Evolutionary conservation across 805 yeast species (phyloP), one percentile per base, ranked within the genome.

Genomic region (Zygoascus biomembranicola): DNA sequence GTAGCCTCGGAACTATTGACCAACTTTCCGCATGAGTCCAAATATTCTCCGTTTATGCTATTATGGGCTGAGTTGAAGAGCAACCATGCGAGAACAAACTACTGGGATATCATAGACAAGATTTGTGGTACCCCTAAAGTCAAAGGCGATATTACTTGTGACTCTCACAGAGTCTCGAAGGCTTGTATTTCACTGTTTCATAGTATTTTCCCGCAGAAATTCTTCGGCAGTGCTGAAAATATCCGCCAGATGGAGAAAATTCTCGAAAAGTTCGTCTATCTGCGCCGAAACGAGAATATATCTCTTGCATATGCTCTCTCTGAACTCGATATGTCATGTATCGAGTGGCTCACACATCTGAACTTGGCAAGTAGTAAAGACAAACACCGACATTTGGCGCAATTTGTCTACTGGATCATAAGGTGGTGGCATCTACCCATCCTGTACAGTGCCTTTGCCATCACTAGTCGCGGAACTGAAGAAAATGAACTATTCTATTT

Each of bases 361-460:
- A 26, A 16, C 18, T 11, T 18, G 23, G 8, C 5, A 14, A 9
- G 19, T 16, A 35, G 39, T 8, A 11, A 35, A 11, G 39, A 35
- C 8, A 11, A 16, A 11, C 47, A 28, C 18, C 39, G 49, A 32
- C n/a, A 26, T 26, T 14, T 46, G 5, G 49, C 18, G 2, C 57
- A 62, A 1, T 80, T 87, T 49, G 28, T 85, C 1, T 48, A 50
- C 1, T 90, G 96, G 96, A 49, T 85, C 1, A 77, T 85, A 43
- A 57, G 66, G 0, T 42, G 37, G 0, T 73, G 82, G 50, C 57
- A 87, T 0, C 69, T 76, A 8, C 73, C 69, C 16, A 55, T 86
- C 0, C 59, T 87, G 0, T 66, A 71, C 0, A 66, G 77, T 0
- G 80, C 78, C 61, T 90, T 88, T 70, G 83, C 86, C 62, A 82